Base-by-base conservation (phyloP, 306 rosid genomes). In the Sicyos baderoa region DNA sequence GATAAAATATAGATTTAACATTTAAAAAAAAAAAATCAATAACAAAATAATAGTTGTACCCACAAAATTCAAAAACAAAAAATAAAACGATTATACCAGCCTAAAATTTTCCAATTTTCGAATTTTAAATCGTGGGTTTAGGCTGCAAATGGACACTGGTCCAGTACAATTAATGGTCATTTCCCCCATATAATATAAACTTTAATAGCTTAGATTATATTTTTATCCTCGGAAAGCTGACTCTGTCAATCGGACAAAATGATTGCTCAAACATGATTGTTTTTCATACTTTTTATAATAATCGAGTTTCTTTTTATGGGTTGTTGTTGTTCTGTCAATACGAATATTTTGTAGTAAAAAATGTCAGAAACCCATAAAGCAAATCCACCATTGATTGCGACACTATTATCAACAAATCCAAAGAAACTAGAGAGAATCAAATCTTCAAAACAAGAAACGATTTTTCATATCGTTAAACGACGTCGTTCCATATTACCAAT, bases 201-300 rank as follows among this genome's bases (percentile, higher is more conserved):
- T 4, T 15, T 35, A 47, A 56, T 21, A 25, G 18, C 59, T 54
- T 56, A 21, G 49, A 11, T 17, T 50, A 10, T 53, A 3, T n/a
- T 17, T 32, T 18, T 9, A 0, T 44, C 10, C 68, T 76, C 54
- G 80, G 76, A 76, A 82, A 76, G 86, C 74, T 82, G 75, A 54
- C 56, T 73, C 61, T 72, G 58, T 22, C 60, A 32, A 72, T 76
- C 71, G 57, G 86, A 83, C 84, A 83, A 80, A 77, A 79, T 83
- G 78, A 83, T 83, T 83, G 82, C 82, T 45, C 10, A 17, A 69
- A 62, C 82, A 74, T 23, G 61, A 79, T 75, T 69, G 75, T 80
- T 77, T 71, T 84, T 67, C 74, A 78, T 82, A 72, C 32, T 74
- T 68, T 25, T 25, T 25, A 25, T 25, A 25, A 70, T 58, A 64